Base-by-base conservation (phyloP, 1,284 basidiomycete genomes). In the Pseudozyma thailandica region DNA sequence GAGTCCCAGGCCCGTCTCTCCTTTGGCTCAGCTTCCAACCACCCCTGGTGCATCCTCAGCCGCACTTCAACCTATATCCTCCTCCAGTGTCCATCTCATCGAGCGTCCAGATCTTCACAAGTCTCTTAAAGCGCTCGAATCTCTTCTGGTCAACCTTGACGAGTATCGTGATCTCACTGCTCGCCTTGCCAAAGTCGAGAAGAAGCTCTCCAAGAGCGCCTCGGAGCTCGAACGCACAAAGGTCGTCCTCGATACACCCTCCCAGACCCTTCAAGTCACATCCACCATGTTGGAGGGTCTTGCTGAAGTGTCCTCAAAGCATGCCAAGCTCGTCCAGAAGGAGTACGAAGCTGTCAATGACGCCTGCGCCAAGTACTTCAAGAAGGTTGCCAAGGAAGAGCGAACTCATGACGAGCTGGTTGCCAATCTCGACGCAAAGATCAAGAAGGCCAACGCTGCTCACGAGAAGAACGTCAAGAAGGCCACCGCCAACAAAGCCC, bases 271-370 rank as follows among this genome's bases (percentile, higher is more conserved):
- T 2, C 54, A 51, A 15, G 39, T 68, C 43, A 43, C 79, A 6
- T 72, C 78, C 16, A 37, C 55, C 44, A 64, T 81, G 50, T 80
- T 82, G 33, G 81, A 82, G 13, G 56, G 45, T 4, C 66, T 77
- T 16, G 45, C 72, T 10, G 81, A 82, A 4, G 70, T 75, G 43
- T 55, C 64, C 10, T 57, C 71, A 16, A 77, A 77, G 38, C 75
- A 78, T 47, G 72, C 79, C 16, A 81, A 80, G 49, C 56, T 66
- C 23, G 51, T 82, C 5, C 77, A 78, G 31, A 71, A 63, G 42
- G 81, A 82, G 55, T 82, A 82, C 57, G 81, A 82, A 35, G 55
- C 74, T 1, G 59, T 82, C 31, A 82, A 82, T 47, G 81, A 82
- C 21, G 59, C 72, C 15, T 77, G 74, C 37, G 77, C 76, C 26